These are phyloP conservation scores for Beauveria rudraprayagi DNA, from an alignment of 2,329 filamentous ascomycete genomes.

Conservation along the genomic window DNA sequence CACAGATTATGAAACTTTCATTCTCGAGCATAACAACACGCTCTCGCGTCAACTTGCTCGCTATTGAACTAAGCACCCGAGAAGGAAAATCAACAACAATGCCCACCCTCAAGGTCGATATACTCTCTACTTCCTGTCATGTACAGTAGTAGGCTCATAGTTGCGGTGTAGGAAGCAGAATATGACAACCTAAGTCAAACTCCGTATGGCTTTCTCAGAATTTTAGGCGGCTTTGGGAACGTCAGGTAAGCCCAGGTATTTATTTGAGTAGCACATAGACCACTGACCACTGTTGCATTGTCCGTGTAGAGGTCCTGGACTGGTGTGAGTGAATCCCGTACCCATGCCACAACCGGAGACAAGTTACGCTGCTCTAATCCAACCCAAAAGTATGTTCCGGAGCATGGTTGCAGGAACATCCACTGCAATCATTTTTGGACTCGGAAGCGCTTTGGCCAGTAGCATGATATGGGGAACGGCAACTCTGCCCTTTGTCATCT, in stretches of 20 bases:
- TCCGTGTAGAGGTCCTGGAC: not conserved
- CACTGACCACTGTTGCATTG: not conserved
- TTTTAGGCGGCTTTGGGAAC: conserved; percentile 16
- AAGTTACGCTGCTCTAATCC: not conserved
- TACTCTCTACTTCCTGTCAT: not conserved
- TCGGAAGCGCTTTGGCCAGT: conserved; percentile 12
- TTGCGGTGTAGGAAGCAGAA: not conserved
- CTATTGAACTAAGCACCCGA: no score
- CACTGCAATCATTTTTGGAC: conserved; percentile 14
- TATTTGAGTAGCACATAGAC: not conserved
- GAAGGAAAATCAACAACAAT: not conserved
- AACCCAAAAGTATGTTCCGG: conserved; percentile 17
- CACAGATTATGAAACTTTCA: no score
- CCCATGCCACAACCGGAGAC: not conserved
- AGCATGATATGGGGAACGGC: conserved; percentile 18
- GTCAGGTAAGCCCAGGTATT: conserved; percentile 9
- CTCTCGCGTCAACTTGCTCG: no score
- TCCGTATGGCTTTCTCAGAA: conserved; percentile 12
- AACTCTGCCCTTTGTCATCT: conserved; percentile 16
- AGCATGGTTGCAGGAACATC: conserved; percentile 18
- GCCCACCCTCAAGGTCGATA: not conserved
- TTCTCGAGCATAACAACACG: no score
- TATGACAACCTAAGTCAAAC: conserved; percentile 2
- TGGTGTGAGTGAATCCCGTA: not conserved
- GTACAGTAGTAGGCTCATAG: not conserved